Evolutionary conservation across 2,329 filamentous ascomycete species (phyloP), one percentile per base, ranked within the genome.

Genomic region (Hymenoscyphus infarciens): DNA sequence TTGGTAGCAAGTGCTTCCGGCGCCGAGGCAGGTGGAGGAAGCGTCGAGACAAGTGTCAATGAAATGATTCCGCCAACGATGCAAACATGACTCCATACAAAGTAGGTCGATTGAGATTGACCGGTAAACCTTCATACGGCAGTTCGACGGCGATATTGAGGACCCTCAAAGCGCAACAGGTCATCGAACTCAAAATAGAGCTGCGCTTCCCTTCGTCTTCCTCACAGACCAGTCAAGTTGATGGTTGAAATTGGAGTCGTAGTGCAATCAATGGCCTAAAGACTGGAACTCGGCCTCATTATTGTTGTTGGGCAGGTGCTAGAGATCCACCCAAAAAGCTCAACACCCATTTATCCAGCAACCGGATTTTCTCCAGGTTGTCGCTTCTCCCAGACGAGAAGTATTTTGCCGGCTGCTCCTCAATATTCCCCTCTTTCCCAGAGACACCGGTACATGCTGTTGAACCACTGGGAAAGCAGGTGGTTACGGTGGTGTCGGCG

Each of bases 251-350:
- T 63, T 57, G 39, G 5, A 29, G 25, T 49, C 45, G 57, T 53
- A 15, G 57, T 59, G 33, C 29, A 35, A 19, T 33, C 29, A 35
- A 19, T 33, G 57, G 15, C 8, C 53, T 38, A 38, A 61, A 59
- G 54, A 29, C 53, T 35, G 62, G 45, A 60, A 58, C 59, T 58
- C 62, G 62, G 62, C 62, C 55, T 61, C 58, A 63, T 61, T 63
- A 58, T 63, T 58, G 10, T 33, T 25, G 55, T 58, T 56, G 35
- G 27, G 39, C 19, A 52, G 52, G 16, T 33, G 59, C 62, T 55
- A 19, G n/a, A 60, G 62, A 56, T 63, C 62, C 62, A 63, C 62
- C 59, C 38, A 25, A 15, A 16, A 31, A 25, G 45, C 16, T 55
- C 53, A 55, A 33, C 53, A 29, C 25, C 53, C 59, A 63, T 63